Conservation (phyloP, 2,329 filamentous ascomycete genomes). For the Colletotrichum sp. region DNA sequence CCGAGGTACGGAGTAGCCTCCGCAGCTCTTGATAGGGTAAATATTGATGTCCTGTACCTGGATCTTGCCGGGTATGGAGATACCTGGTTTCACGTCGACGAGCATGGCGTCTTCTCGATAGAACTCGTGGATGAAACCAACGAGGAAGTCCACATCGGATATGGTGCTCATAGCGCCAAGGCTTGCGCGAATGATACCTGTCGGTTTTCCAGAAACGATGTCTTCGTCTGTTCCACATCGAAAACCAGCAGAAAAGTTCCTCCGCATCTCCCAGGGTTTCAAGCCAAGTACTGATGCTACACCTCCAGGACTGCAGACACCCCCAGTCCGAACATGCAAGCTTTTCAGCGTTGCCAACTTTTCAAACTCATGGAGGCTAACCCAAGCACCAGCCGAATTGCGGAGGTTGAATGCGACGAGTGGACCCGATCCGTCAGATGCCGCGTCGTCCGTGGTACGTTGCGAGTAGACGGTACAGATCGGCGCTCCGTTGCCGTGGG, state of each 20-base stretch:
- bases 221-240: constrained; percentile 86
- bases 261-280: constrained; percentile 79
- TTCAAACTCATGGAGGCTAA: constrained; percentile 85
- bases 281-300: constrained; percentile 76
- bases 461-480: constrained; percentile 72
- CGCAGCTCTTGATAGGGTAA: constrained; percentile 95
- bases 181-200: constrained; percentile 84
- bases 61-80: not conserved
- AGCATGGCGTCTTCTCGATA: constrained; percentile 44
- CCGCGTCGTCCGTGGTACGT: not conserved
- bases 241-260: constrained; percentile 84
- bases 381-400: constrained; percentile 72
- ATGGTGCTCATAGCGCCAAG: constrained; percentile 88
- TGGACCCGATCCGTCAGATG: constrained; percentile 64
- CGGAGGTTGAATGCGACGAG: constrained; percentile 84
- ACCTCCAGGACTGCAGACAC: constrained; percentile 90
- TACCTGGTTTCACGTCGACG: not conserved
- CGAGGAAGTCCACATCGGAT: constrained; percentile 74
- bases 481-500: constrained; percentile 70
- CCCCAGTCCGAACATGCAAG: constrained; percentile 87
- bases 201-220: constrained; percentile 82
- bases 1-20: constrained; percentile 73
- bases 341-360: constrained; percentile 80
- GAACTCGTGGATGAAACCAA: constrained; percentile 75
- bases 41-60: constrained; percentile 70